A percentile compares a stretch with the other conserved stretches of the same genome.
Conservation (phyloP, 2,329 filamentous ascomycete genomes). For the Colletotrichum godetiae region DNA sequence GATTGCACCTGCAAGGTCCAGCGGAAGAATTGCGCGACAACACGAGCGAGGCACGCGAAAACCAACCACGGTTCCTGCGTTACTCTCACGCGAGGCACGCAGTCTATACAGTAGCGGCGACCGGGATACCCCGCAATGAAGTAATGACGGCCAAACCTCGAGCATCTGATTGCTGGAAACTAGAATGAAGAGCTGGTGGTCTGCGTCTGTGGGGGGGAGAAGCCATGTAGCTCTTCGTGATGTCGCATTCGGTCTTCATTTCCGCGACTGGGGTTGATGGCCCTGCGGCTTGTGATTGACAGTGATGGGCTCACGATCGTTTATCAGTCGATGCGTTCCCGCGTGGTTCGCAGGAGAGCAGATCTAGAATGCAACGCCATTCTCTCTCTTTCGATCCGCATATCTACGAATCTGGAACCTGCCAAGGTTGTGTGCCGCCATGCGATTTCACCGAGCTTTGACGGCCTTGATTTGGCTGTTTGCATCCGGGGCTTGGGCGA, state of each 20-base stretch:
- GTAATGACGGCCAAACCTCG: neutral
- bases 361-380: neutral
- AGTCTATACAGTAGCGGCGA: neutral
- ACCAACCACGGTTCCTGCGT: neutral
- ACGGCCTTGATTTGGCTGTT: constrained; percentile 22
- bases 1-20: neutral
- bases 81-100: neutral
- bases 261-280: constrained; percentile 6
- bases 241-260: constrained; percentile 25
- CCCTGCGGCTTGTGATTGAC: neutral
- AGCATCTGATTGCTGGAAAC: constrained; percentile 31
- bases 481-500: constrained; percentile 42
- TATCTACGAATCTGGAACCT: neutral
- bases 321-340: constrained; percentile 4
- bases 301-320: neutral
- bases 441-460: constrained; percentile 9
- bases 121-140: constrained; percentile 19
- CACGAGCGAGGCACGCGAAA: no score
- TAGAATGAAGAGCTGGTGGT: constrained; percentile 9
- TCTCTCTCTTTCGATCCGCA: neutral
- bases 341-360: neutral
- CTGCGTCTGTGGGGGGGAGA: neutral
- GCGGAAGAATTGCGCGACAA: neutral
- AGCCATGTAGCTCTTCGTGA: neutral
- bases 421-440: constrained; percentile 3